Conservation (phyloP, 176 grass and related monocot genomes). For the Areca catechu region DNA sequence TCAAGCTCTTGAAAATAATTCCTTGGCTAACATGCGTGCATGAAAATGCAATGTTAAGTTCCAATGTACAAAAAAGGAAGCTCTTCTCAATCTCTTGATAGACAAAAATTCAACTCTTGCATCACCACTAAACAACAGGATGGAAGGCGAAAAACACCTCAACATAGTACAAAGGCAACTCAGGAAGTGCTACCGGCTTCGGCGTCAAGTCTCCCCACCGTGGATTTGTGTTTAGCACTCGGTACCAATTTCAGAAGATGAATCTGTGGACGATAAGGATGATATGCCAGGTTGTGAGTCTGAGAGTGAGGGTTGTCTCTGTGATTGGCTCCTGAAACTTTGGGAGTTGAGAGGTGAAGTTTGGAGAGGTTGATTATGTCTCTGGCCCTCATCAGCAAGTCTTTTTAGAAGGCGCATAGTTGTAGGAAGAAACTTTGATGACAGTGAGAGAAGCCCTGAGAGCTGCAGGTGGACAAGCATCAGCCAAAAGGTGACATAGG, state of each 20-base stretch:
- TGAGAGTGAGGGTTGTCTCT: background rate
- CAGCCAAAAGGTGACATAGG: too few relatives aligned
- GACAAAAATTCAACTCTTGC: too few relatives aligned
- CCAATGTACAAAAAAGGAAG: too few relatives aligned
- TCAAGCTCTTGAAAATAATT: too few relatives aligned
- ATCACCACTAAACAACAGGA: too few relatives aligned
- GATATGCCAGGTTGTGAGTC: background rate
- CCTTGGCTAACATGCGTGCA: too few relatives aligned
- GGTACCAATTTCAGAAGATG: slow-evolving; percentile 3
- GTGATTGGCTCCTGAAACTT: slow-evolving; percentile 12
- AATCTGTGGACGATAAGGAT: slow-evolving; percentile 10
- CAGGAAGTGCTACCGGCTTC: background rate
- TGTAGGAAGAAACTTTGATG: slow-evolving; percentile 19
- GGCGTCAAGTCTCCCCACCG: background rate
- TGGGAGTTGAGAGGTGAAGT: background rate
- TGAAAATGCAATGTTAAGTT: too few relatives aligned
- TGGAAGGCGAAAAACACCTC: too few relatives aligned
- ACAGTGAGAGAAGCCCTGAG: slow-evolving; percentile 7
- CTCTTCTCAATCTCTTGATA: too few relatives aligned
- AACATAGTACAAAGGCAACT: too few relatives aligned
- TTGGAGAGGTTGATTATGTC: background rate
- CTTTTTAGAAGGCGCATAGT: slow-evolving; percentile 7
- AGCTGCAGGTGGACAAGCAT: slow-evolving; percentile 2
- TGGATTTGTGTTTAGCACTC: background rate
- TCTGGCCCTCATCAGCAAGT: slow-evolving; percentile 1